Evolutionary conservation across 208 protist genomes (phyloP).

Genomic region (Leishmania tarentolae): DNA sequence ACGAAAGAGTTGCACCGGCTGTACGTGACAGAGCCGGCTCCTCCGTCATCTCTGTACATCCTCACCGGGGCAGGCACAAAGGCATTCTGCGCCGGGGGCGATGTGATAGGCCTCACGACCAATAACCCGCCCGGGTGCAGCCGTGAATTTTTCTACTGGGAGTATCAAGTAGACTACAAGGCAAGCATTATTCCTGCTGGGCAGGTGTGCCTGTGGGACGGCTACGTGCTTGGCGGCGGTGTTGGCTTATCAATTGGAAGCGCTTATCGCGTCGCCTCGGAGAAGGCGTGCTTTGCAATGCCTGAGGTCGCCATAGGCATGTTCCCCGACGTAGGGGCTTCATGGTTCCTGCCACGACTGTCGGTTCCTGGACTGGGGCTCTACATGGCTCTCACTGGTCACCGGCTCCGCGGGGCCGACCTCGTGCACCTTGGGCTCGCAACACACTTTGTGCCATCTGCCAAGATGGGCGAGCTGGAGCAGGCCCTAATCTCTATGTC

Average conservation of each 20-base stretch:
- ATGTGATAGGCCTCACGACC: slow-evolving; percentile 57
- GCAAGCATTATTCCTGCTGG: slow-evolving; percentile 46
- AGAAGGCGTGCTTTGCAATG: slow-evolving; percentile 81
- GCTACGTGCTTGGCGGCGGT: slow-evolving; percentile 84
- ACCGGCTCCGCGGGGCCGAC: slow-evolving; percentile 75
- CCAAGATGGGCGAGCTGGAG: slow-evolving; percentile 53
- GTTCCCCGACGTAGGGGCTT: slow-evolving; percentile 78
- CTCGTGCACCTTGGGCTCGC: slow-evolving; percentile 71
- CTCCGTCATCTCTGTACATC: slow-evolving; percentile 44
- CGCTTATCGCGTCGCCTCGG: slow-evolving; percentile 75
- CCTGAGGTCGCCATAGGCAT: slow-evolving; percentile 86
- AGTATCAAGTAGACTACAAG: slow-evolving; percentile 78
- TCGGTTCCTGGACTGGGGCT: slow-evolving; percentile 49
- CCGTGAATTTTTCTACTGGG: slow-evolving; percentile 57
- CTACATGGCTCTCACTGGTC: slow-evolving; percentile 80
- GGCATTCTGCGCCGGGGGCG: slow-evolving; percentile 88
- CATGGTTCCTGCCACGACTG: slow-evolving; percentile 72
- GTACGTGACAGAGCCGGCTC: slow-evolving; percentile 41
- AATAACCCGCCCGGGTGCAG: slow-evolving; percentile 30
- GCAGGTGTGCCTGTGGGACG: slow-evolving; percentile 81
- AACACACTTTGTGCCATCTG: slow-evolving; percentile 77
- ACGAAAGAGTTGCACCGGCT: slow-evolving; percentile 30
- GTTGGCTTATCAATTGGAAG: slow-evolving; percentile 78
- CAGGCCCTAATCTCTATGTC: slow-evolving; percentile 47
- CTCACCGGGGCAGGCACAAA: slow-evolving; percentile 68